Evolutionary conservation across 495 filamentous ascomycete genomes (phyloP).

Genomic region (Sphaerosporella brunnea): DNA sequence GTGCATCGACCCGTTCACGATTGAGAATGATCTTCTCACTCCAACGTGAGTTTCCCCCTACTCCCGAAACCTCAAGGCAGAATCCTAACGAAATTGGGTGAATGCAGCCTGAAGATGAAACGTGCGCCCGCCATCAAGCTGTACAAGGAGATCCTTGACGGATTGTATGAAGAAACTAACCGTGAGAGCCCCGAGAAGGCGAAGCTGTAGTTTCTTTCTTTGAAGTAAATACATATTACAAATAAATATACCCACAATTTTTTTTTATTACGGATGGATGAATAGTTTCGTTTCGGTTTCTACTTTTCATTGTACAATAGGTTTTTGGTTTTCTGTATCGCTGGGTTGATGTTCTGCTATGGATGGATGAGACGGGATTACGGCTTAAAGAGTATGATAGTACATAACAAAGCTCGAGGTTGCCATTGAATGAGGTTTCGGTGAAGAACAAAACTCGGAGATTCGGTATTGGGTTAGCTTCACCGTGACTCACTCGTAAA

Average conservation of each 20-base stretch:
- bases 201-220: constrained; percentile 30
- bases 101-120: constrained; percentile 86
- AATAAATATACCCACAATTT: neutral
- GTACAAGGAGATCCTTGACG: constrained; percentile 56
- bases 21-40: constrained; percentile 88
- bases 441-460: no score
- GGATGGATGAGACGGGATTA: no score
- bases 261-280: no score
- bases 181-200: constrained; percentile 36
- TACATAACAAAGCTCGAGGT: no score
- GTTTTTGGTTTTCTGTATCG: no score
- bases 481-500: no score
- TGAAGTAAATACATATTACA: neutral
- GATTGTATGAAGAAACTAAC: constrained; percentile 59
- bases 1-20: constrained; percentile 73
- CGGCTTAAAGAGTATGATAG: no score
- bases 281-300: no score
- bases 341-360: no score
- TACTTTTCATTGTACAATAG: no score
- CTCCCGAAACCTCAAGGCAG: neutral
- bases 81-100: constrained; percentile 33
- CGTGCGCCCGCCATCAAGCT: constrained; percentile 67
- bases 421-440: no score
- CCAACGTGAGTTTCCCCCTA: constrained; percentile 59
- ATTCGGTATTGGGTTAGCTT: no score